phyloP scores from a whole-genome alignment of 1,284 basidiomycete genomes.

The Mycena sp. region DNA sequence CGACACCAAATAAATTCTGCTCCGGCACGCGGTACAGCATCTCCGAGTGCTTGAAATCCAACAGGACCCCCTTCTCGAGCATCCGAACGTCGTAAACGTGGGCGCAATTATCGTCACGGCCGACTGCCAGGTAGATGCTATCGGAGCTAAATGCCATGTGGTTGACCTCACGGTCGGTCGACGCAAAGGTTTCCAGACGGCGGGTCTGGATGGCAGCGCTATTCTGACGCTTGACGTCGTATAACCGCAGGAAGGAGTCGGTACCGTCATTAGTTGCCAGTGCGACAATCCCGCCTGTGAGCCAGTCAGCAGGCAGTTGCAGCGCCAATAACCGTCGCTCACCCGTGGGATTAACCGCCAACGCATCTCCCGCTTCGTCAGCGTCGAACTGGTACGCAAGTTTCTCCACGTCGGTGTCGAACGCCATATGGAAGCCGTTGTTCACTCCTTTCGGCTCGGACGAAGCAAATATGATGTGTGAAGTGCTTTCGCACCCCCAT shows the following conservation, averaged over 20 bases:
- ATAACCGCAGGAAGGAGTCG: conserved; percentile 57
- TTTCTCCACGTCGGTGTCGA: conserved; percentile 49
- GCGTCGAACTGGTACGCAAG: conserved; percentile 51
- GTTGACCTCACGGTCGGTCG: conserved; percentile 57
- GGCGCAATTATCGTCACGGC: conserved; percentile 64
- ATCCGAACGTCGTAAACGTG: conserved; percentile 73
- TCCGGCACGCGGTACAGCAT: conserved; percentile 37
- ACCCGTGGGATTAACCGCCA: conserved; percentile 59
- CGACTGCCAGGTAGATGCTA: conserved; percentile 66
- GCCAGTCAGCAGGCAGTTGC: neutral
- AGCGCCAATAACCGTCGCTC: conserved; percentile 16
- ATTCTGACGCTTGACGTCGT: conserved; percentile 54
- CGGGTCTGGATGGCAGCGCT: conserved; percentile 40
- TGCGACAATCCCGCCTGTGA: conserved; percentile 53
- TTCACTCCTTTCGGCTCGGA: conserved; percentile 52
- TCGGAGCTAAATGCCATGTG: conserved; percentile 66
- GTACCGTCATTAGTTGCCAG: conserved; percentile 54
- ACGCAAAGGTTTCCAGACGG: conserved; percentile 43
- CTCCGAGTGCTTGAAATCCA: conserved; percentile 58
- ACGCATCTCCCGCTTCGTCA: conserved; percentile 61
- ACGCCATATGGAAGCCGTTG: conserved; percentile 59
- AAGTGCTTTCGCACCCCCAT: conserved; percentile 60
- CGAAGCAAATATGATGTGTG: conserved; percentile 62
- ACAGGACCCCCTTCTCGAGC: conserved; percentile 54
- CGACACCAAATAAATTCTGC: conserved; percentile 57